Evolutionary conservation across 345 rosid species (phyloP), one percentile per base, ranked within the genome.

Genomic region (Turritis glabra): DNA sequence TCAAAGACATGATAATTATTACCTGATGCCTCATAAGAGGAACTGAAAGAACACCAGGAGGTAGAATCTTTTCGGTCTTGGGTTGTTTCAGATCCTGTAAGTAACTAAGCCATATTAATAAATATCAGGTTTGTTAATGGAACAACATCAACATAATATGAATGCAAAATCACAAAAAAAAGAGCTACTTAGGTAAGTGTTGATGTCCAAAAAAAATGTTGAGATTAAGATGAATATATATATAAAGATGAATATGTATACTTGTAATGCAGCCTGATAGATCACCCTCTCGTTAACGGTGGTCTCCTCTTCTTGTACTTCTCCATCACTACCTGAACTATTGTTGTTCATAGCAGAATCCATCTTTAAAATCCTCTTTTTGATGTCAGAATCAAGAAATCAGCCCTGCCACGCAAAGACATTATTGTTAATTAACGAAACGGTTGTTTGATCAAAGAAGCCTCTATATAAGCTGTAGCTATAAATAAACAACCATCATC

Each of bases 1-100:
- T 38, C 17, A 53, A 15, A 53, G n/a, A 54, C 14, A 32, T 56
- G 25, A 25, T 88, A 90, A 33, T 15, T 41, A 90, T 51, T 54
- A 93, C 98, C 88, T 90, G 98, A 81, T 93, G 98, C 81, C 90
- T 85, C 47, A 90, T 80, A 55, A 93, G 91, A 82, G 91, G 75
- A 77, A 92, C 89, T 44, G 96, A 78, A 80, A 93, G 77, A 73
- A 89, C 86, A 72, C 96, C 98, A 44, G 78, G 88, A 40, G 89
- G 93, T 58, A 86, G 69, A 62, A 44, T 67, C 57, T 72, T 87
- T 80, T 91, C 96, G 41, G 74, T 26, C 76, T 89, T 87, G 69
- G 96, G 93, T 82, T 93, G 98, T 76, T 82, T 84, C 58, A 93
- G 83, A 73, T 87, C 96, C 96, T 93, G 93, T 61, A 81, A 67